phyloP scores from a whole-genome alignment of 805 yeast species.

The Zygotorulaspora chibaensis region DNA sequence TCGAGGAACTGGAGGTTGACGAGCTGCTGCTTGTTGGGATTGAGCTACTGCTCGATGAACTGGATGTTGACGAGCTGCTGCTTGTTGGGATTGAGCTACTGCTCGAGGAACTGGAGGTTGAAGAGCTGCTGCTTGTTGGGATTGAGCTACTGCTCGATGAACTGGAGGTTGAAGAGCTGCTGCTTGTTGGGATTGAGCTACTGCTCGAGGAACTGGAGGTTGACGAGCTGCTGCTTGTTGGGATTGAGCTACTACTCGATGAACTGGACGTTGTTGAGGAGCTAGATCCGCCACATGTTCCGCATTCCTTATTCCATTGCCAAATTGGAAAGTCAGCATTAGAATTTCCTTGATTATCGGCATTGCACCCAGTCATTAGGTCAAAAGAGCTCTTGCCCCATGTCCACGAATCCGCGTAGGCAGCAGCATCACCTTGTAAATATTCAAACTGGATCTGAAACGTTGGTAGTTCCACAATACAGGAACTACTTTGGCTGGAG shows the following conservation, averaged over 20 bases:
- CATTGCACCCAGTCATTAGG: conserved; percentile 27
- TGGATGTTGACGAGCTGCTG: background rate
- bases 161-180: background rate
- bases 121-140: background rate
- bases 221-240: conserved; percentile 1
- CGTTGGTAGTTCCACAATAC: conserved; percentile 22
- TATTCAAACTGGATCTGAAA: conserved; percentile 35
- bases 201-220: conserved; percentile 1
- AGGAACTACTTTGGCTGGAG: conserved; percentile 7
- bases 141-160: conserved; percentile 1
- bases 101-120: background rate
- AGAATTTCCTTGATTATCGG: conserved; percentile 29
- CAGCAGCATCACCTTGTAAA: conserved; percentile 24
- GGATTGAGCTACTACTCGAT: background rate
- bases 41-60: conserved; percentile 1
- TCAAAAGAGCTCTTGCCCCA: conserved; percentile 20
- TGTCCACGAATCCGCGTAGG: conserved; percentile 6
- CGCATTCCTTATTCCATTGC: conserved; percentile 19
- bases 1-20: conserved; percentile 1
- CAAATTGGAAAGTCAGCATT: conserved; percentile 29
- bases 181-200: conserved; percentile 1
- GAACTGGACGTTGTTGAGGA: conserved; percentile 1
- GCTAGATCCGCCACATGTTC: conserved; percentile 6
- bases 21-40: background rate
- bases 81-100: background rate